Conservation (phyloP, 2,329 filamentous ascomycete species). For the Microsporum canis region DNA sequence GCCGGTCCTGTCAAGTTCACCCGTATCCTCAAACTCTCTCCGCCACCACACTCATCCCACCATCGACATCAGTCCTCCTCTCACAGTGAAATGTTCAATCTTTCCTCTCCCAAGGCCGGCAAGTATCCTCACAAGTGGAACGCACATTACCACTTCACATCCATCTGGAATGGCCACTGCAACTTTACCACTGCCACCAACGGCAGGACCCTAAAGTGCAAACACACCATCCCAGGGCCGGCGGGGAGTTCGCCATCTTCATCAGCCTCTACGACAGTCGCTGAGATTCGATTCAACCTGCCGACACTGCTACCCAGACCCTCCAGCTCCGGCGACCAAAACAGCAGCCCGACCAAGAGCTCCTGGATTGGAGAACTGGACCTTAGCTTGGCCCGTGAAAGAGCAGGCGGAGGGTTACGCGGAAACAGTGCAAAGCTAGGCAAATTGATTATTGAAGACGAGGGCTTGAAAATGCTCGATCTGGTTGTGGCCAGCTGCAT, state of each 20-base stretch:
- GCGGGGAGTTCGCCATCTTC: not conserved
- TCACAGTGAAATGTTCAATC: constrained; percentile 6
- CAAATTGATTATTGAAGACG: constrained; percentile 79
- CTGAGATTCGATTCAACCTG: constrained; percentile 83
- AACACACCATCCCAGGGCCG: constrained; percentile 42
- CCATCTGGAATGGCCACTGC: constrained; percentile 79
- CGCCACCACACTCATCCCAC: constrained; percentile 5
- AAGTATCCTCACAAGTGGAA: constrained; percentile 16
- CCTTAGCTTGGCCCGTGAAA: constrained; percentile 66
- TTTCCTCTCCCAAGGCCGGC: constrained; percentile 5
- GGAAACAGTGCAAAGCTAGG: constrained; percentile 86
- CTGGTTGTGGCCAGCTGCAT: constrained; percentile 82
- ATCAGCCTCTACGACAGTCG: constrained; percentile 45
- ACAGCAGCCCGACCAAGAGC: constrained; percentile 1
- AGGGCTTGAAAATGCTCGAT: constrained; percentile 92
- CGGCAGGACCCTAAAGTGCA: constrained; percentile 63
- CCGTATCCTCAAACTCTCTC: constrained; percentile 12
- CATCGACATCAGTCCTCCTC: not conserved
- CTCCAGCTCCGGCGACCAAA: constrained; percentile 2
- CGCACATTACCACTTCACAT: constrained; percentile 59
- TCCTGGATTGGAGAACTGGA: constrained; percentile 33
- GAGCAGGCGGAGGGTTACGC: constrained; percentile 71
- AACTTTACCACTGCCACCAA: constrained; percentile 70
- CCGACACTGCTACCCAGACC: constrained; percentile 42
- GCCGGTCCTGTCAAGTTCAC: constrained; percentile 10